A percentile compares a stretch with the other conserved stretches of the same genome.
Evolutionary conservation across 164 flowering plant genomes (phyloP).

Genomic region (Liquidambar formosana): DNA sequence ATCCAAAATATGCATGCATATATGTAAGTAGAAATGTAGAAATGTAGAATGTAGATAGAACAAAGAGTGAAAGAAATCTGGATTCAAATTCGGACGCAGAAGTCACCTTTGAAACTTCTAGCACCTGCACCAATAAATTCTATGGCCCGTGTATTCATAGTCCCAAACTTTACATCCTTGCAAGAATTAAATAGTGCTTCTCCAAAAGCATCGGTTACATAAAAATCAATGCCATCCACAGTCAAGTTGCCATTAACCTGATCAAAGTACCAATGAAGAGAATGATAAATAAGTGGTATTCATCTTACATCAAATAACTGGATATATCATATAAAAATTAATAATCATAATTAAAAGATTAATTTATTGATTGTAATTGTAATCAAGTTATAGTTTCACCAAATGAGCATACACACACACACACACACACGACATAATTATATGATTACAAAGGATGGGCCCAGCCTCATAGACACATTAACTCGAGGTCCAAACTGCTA

Average conservation of each 20-base stretch:
- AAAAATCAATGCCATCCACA: slow-evolving; percentile 85
- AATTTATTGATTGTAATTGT: neutral
- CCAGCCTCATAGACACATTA: too few relatives aligned
- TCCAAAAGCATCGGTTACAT: slow-evolving; percentile 78
- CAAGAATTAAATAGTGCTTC: slow-evolving; percentile 87
- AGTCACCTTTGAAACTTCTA: slow-evolving; percentile 73
- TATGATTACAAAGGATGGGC: too few relatives aligned
- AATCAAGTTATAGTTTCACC: neutral
- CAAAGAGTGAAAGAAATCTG: neutral
- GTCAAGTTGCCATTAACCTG: slow-evolving; percentile 79
- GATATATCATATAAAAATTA: neutral
- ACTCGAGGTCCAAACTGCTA: too few relatives aligned
- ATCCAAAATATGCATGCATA: neutral
- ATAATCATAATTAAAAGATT: neutral
- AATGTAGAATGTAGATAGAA: neutral
- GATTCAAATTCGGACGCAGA: neutral
- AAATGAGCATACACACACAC: neutral
- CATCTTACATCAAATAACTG: neutral
- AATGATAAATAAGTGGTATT: neutral
- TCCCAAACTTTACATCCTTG: slow-evolving; percentile 98
- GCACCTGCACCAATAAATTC: slow-evolving; percentile 95
- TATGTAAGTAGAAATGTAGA: neutral
- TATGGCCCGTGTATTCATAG: slow-evolving; percentile 85
- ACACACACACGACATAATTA: neutral
- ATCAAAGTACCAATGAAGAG: neutral